Percentiles rank a stretch among this genome's conserved stretches.
Conservation (phyloP, 768 basidiomycete species). For the Kwoniella europaea region DNA sequence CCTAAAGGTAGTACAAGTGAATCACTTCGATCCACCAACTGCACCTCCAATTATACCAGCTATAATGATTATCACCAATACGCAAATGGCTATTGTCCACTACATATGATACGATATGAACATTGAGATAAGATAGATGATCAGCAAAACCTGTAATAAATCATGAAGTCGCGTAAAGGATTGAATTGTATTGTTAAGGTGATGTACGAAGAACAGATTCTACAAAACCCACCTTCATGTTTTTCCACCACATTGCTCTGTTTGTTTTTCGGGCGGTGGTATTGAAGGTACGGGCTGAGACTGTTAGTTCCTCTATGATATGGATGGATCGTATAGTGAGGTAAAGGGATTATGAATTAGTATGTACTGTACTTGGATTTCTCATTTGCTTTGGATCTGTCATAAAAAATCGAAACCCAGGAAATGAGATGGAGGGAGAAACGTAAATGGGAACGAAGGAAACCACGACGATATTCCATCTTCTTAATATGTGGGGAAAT, state of each 20-base stretch:
- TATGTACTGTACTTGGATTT: too few relatives aligned
- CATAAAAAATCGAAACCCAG: too few relatives aligned
- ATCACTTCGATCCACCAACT: conserved; percentile 16
- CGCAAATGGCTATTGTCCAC: conserved; percentile 38
- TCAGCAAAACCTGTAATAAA: neutral
- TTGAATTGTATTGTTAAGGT: too few relatives aligned
- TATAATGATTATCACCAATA: conserved; percentile 32
- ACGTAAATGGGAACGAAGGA: too few relatives aligned
- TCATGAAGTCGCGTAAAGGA: neutral
- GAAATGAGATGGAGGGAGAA: too few relatives aligned
- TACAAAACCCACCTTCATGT: conserved; percentile 36
- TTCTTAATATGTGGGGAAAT: too few relatives aligned
- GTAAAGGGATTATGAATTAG: too few relatives aligned
- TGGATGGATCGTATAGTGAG: neutral
- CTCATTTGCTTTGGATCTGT: too few relatives aligned
- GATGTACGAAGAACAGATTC: neutral
- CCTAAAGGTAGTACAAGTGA: neutral
- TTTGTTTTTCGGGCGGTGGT: conserved; percentile 26
- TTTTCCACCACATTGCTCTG: conserved; percentile 44
- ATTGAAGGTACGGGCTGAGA: conserved; percentile 25
- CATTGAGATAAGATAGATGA: neutral
- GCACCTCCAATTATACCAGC: conserved; percentile 30
- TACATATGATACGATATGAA: conserved; percentile 5
- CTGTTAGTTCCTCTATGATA: conserved; percentile 20
- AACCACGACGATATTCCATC: too few relatives aligned